Conservation (phyloP, 768 basidiomycete species). For the Tephrocybe sp. region DNA sequence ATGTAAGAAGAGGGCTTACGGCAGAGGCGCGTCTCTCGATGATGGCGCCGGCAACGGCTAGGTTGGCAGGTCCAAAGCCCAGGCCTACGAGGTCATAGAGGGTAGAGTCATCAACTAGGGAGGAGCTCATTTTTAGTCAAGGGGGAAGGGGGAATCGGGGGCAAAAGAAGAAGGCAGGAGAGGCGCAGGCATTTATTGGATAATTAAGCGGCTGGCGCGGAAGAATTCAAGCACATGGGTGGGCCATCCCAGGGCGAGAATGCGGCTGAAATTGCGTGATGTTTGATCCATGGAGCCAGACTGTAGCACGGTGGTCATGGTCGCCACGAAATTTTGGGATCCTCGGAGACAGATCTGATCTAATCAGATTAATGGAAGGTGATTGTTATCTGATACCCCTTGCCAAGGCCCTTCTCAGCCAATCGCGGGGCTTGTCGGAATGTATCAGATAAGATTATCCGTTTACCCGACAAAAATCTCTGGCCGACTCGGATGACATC, state of each 20-base stretch:
- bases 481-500: too few relatives aligned
- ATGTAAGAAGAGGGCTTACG: slow-evolving; percentile 1
- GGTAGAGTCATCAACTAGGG: slow-evolving; percentile 12
- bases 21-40: slow-evolving; percentile 37
- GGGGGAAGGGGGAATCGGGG: slow-evolving; percentile 1
- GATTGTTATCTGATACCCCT: slow-evolving; percentile 23
- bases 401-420: slow-evolving; percentile 17
- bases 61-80: slow-evolving; percentile 53
- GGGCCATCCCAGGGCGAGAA: background rate
- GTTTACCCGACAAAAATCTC: too few relatives aligned
- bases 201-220: background rate
- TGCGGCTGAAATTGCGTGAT: slow-evolving; percentile 9
- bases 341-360: slow-evolving; percentile 8
- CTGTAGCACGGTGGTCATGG: background rate
- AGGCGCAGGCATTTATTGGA: background rate
- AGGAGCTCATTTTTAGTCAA: slow-evolving; percentile 10
- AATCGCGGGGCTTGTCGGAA: slow-evolving; percentile 24
- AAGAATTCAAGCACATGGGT: background rate
- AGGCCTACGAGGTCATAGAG: slow-evolving; percentile 47
- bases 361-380: slow-evolving; percentile 24
- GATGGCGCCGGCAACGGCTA: slow-evolving; percentile 48
- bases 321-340: background rate
- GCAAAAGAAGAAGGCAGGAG: background rate
- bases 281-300: slow-evolving; percentile 1
- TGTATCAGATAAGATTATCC: slow-evolving; percentile 34